These are phyloP conservation scores for Suillus paluster DNA, from an alignment of 768 basidiomycete genomes.

Conservation along the genomic window DNA sequence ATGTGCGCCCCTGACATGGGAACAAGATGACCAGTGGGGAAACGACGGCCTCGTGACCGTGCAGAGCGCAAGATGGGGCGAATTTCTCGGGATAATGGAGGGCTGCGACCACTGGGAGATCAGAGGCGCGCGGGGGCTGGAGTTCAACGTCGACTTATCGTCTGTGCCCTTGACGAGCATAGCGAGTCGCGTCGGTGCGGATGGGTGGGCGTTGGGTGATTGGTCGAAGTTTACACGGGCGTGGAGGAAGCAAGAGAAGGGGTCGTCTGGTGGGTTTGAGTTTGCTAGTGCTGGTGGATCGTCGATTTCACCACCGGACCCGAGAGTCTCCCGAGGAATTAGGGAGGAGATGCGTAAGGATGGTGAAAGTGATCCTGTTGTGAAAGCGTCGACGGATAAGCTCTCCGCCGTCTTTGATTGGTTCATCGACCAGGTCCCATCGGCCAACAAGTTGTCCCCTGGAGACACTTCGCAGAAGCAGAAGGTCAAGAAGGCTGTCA, in stretches of 20 bases:
- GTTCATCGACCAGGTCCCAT: constrained; percentile 73
- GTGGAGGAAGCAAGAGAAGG: constrained; percentile 62
- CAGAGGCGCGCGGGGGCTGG: constrained; percentile 83
- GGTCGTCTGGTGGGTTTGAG: constrained; percentile 38
- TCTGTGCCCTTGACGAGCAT: constrained; percentile 50
- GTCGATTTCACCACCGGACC: constrained; percentile 4
- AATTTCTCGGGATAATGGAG: constrained; percentile 89
- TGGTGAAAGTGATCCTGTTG: constrained; percentile 52
- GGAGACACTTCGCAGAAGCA: constrained; percentile 27
- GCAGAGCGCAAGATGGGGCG: constrained; percentile 94
- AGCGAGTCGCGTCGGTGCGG: constrained; percentile 41
- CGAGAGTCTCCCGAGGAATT: constrained; percentile 15
- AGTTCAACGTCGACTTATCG: constrained; percentile 63
- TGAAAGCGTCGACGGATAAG: constrained; percentile 72
- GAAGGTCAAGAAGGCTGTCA: constrained; percentile 27
- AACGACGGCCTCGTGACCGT: constrained; percentile 94
- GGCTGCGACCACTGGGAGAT: constrained; percentile 97
- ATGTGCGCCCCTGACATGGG: constrained; percentile 45
- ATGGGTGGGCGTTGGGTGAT: constrained; percentile 51
- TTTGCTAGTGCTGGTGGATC: constrained; percentile 26
- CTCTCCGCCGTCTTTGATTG: constrained; percentile 80
- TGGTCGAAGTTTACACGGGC: constrained; percentile 66
- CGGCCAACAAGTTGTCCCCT: constrained; percentile 18
- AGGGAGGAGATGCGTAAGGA: constrained; percentile 29
- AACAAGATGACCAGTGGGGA: constrained; percentile 65